Base-by-base conservation (phyloP, 176 grass and related monocot species). In the Chloris gayana region DNA sequence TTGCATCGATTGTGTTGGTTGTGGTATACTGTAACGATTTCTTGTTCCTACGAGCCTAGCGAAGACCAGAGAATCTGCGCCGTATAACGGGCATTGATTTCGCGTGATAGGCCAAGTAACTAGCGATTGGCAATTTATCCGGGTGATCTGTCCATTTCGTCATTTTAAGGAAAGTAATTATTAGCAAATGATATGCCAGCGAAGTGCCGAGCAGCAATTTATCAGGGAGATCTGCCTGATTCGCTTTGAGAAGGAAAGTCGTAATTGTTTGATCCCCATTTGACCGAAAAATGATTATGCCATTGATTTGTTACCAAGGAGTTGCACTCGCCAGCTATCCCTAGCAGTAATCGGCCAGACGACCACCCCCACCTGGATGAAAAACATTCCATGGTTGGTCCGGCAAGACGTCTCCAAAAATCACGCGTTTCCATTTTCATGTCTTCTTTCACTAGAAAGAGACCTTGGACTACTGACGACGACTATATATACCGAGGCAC, bases 401-500 rank as follows among this genome's bases (percentile, higher is more conserved):
- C 11, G 37, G 33, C 37, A 59, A 4, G 21, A 21, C 61, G 1
- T 33, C 19, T 9, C 34, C 41, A 47, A 22, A 12, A 35, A 27
- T 37, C 2, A 24, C 14, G 21, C 0, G 37, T 70, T 80, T 80
- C 70, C 61, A 60, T 7, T 24, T 64, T 53, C 22, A 2, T 4
- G 33, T 24, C 9, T 27, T 24, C 2, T 9, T 26, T 32, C 14
- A n/a, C 62, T 17, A 41, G 30, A 50, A 74, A 50, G 26, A 78
- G 46, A 59, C 12, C 18, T 31, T 5, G 9, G 14, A 49, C 46
- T 29, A 6, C 15, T 24, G 7, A 11, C 3, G 7, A 11, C 3
- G 38, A 0, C 49, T 88, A 74, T 80, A 84, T 80, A 88, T 39
- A 14, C n/a, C 17, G 38, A 2, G 24, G 14, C 47, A 47, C 6